Conservation (phyloP, 441 rosid species). For the Jatropha multifida region DNA sequence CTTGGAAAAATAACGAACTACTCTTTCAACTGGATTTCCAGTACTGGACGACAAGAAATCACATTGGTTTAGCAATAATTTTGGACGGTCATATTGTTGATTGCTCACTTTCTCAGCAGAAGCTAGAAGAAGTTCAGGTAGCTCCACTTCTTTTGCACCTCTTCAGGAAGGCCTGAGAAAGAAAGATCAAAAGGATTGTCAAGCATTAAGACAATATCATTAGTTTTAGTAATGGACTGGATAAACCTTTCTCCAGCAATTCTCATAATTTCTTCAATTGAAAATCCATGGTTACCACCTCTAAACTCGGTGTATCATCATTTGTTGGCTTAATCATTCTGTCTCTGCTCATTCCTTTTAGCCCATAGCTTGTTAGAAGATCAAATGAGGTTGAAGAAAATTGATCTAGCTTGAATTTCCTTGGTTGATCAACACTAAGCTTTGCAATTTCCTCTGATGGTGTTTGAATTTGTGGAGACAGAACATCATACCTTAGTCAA, state of each 20-base stretch:
- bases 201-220: constrained; percentile 10
- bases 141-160: constrained; percentile 40
- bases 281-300: not conserved
- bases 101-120: constrained; percentile 45
- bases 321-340: constrained; percentile 22
- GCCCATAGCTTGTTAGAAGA: constrained; percentile 32
- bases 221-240: not conserved
- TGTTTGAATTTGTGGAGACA: constrained; percentile 36
- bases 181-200: constrained; percentile 26
- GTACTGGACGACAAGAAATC: constrained; percentile 29
- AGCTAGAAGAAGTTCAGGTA: constrained; percentile 41
- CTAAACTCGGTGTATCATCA: not conserved
- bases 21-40: constrained; percentile 48
- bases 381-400: constrained; percentile 37
- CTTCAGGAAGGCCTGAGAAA: constrained; percentile 34
- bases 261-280: constrained; percentile 31
- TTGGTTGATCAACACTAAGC: constrained; percentile 18
- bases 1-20: constrained; percentile 43
- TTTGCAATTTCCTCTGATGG: constrained; percentile 24
- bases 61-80: constrained; percentile 42
- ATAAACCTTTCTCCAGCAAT: constrained; percentile 30
- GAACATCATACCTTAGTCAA: constrained; percentile 20
- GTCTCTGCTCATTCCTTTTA: constrained; percentile 30
- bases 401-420: constrained; percentile 26
- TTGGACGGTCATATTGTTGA: constrained; percentile 44